Percentiles rank a stretch among this genome's conserved stretches.
phyloP scores from a whole-genome alignment of 345 rosid species.

The Excoecaria agallocha region DNA sequence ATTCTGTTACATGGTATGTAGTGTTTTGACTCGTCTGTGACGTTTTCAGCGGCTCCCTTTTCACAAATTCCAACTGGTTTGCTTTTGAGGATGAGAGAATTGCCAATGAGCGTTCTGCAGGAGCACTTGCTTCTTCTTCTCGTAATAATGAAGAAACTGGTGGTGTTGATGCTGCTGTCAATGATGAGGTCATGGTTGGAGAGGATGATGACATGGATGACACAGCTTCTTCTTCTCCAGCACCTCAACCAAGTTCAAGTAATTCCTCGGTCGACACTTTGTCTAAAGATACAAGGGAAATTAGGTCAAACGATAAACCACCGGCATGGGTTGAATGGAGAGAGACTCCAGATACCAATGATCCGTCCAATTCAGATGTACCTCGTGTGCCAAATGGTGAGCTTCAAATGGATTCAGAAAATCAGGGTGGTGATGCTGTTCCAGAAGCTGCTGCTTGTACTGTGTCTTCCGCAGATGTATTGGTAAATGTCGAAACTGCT shows the following conservation, averaged over 20 bases:
- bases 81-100: constrained; percentile 73
- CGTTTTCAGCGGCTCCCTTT: constrained; percentile 67
- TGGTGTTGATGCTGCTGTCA: constrained; percentile 29
- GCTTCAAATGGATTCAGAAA: constrained; percentile 32
- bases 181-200: constrained; percentile 41
- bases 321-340: constrained; percentile 85
- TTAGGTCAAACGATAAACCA: constrained; percentile 43
- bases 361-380: constrained; percentile 32
- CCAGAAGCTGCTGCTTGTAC: background rate
- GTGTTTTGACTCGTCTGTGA: constrained; percentile 4
- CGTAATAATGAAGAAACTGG: constrained; percentile 47
- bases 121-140: constrained; percentile 58
- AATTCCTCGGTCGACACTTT: constrained; percentile 31
- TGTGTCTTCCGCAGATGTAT: too few relatives aligned
- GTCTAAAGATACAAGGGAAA: constrained; percentile 40
- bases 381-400: constrained; percentile 39
- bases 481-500: too few relatives aligned
- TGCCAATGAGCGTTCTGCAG: constrained; percentile 51
- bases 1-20: background rate
- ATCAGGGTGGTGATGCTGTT: constrained; percentile 32
- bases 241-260: constrained; percentile 37
- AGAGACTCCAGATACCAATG: constrained; percentile 52
- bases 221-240: constrained; percentile 47
- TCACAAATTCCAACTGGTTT: constrained; percentile 89
- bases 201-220: constrained; percentile 49